Base-by-base conservation (phyloP, 805 yeast species). In the Hanseniaspora meyeri region DNA sequence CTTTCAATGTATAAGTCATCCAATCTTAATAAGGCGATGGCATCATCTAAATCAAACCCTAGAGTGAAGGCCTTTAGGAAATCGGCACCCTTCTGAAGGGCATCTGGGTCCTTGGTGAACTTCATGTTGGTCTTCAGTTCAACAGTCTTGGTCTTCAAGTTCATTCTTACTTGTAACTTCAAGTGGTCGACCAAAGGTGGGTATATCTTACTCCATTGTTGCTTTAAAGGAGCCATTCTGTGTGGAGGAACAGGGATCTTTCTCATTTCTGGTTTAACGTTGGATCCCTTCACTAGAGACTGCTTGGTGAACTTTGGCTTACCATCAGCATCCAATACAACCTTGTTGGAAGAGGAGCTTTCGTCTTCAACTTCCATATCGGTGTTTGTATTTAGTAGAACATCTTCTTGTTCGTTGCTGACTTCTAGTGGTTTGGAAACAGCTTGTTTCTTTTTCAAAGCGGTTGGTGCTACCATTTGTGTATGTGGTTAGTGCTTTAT, bases 1-100 rank as follows among this genome's bases (percentile, higher is more conserved):
- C 97, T 88, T 72, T 93, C 98, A 61, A 93, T 90, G 74, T 90
- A 93, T 61, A 93, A 78, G 70, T 93, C 99, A 70, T 93, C 98
- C 65, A 93, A 76, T 72, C 98, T 81, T 64, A 93, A 77, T 55
- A 93, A 74, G 2, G 99, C 96, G 63, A 95, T 87, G 39, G 98
- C 90, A 70, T 93, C 99, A 69, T 93, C 98, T 39, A 91, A 80
- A 69, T 93, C 99, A 66, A 93, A 93, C 9, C 99, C 99, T 55
- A 91, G 76, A 20, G 96, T 84, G 72, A 93, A 93, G 0, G 98
- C 97, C 66, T 87, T 86, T 58, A 93, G 80, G 67, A 93, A 93
- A 72, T 93, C 99, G 27, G 96, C 96, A 61, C 97, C 99, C 70
- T 93, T 93, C 68, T 93, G 99, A 61, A 93, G 75, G 10, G 98